phyloP scores from a whole-genome alignment of 768 basidiomycete genomes.

The Rhizopogon vulgaris region DNA sequence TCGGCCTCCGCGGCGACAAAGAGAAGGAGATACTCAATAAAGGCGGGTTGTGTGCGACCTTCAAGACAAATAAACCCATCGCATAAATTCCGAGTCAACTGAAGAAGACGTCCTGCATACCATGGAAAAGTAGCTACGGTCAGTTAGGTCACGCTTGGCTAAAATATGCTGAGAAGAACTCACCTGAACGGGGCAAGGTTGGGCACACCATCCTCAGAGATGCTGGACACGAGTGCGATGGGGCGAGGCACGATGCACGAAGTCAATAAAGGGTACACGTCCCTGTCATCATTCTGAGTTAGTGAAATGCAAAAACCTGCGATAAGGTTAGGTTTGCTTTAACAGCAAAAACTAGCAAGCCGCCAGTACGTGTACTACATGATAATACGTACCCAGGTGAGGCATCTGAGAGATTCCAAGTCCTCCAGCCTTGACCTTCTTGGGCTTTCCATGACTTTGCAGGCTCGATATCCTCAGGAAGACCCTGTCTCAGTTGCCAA shows the following conservation, averaged over 20 bases:
- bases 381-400: conserved; percentile 21
- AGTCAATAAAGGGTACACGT: conserved; percentile 46
- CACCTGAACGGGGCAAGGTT: conserved; percentile 70
- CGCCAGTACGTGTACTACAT: not conserved
- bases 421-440: conserved; percentile 31
- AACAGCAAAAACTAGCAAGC: not conserved
- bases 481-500: conserved; percentile 40
- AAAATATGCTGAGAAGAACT: conserved; percentile 11
- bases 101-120: conserved; percentile 20
- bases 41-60: conserved; percentile 63
- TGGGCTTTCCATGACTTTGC: conserved; percentile 26
- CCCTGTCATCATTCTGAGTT: conserved; percentile 19
- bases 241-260: conserved; percentile 61
- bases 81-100: not conserved
- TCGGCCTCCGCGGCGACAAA: conserved; percentile 35
- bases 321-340: conserved; percentile 13
- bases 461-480: conserved; percentile 12
- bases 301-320: conserved; percentile 9
- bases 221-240: conserved; percentile 59
- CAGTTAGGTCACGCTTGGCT: not conserved
- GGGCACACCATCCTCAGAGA: conserved; percentile 41
- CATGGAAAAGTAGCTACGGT: conserved; percentile 55
- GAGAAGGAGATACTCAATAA: conserved; percentile 58
- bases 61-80: conserved; percentile 1
- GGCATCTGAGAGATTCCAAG: conserved; percentile 34